phyloP scores from a whole-genome alignment of 179 eudicot genomes.

The Nepenthes alata region DNA sequence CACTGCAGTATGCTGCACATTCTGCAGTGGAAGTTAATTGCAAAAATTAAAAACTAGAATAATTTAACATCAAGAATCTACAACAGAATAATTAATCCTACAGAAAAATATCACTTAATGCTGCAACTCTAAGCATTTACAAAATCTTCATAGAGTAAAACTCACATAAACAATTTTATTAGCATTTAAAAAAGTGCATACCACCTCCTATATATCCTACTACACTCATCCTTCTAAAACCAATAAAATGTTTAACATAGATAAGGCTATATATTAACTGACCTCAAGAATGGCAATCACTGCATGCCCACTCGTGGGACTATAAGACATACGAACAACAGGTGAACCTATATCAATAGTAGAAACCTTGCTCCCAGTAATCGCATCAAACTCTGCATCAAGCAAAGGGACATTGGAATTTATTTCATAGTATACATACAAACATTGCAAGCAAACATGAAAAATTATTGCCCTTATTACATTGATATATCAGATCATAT shows the following conservation, averaged over 20 bases:
- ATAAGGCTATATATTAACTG: conserved; percentile 5
- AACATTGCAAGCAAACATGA: not conserved
- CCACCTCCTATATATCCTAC: not conserved
- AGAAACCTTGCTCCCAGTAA: conserved; percentile 81
- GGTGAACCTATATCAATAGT: conserved; percentile 78
- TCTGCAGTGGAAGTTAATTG: no score
- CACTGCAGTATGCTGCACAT: no score
- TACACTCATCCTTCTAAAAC: not conserved
- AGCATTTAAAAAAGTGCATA: not conserved
- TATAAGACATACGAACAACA: conserved; percentile 79
- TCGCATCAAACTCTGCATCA: conserved; percentile 79
- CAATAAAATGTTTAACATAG: not conserved
- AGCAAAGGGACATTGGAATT: not conserved
- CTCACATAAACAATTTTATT: not conserved
- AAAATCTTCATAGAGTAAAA: not conserved
- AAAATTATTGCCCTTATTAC: no score
- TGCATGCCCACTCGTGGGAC: conserved; percentile 70
- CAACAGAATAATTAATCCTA: no score
- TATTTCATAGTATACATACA: not conserved
- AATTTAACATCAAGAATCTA: no score
- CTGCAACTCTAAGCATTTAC: no score
- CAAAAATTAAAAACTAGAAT: no score
- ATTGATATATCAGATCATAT: no score
- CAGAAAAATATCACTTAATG: no score
- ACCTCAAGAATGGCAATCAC: conserved; percentile 93